Evolutionary conservation across 179 eudicot species (phyloP), one percentile per base, ranked within the genome.

Genomic region (Patellifolia procumbens): DNA sequence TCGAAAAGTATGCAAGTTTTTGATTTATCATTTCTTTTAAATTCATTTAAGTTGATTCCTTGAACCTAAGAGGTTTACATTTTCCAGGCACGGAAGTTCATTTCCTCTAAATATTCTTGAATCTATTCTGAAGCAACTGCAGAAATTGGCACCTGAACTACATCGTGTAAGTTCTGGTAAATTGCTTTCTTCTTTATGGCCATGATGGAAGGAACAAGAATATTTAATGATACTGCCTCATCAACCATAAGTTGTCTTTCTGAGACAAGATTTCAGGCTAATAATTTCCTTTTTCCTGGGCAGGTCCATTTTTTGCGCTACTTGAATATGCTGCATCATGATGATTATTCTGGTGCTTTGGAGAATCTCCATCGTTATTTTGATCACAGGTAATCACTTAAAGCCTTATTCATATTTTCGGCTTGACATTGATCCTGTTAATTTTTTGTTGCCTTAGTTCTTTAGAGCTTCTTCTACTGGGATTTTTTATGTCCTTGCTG

Each of bases 301-400:
- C 86, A 94, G 98, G 97, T 91, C 81, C 99, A 95, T 86, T 93
- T 88, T 81, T 81, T 91, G 88, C 95, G 91, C 31, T 93, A 95
- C 84, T 87, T 93, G 84, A 93, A 93, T 86, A 88, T 88, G 84
- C 92, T 93, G 59, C 81, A 91, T 88, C 97, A 95, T 76, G 93
- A 91, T 52, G 98, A 95, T 83, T 93, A 90, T 81, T 87, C 95
- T 68, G 90, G 87, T 72, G 95, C 99, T 82, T 83, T 93, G 85
- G 99, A 95, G 84, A 95, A 93, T 87, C 93, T 95, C 70, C 97
- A 91, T 80, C 95, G 97, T 22, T 95, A 95, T 83, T 95, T 95
- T 89, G 98, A 95, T 86, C 88, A 93, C 81, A 93, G 98, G 98
- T 92, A 78, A 84, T 73, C 73, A 56, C 31, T 37, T 35, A 39